Base-by-base conservation (phyloP, 2,329 filamentous ascomycete species). In the Colletotrichum sp. region DNA sequence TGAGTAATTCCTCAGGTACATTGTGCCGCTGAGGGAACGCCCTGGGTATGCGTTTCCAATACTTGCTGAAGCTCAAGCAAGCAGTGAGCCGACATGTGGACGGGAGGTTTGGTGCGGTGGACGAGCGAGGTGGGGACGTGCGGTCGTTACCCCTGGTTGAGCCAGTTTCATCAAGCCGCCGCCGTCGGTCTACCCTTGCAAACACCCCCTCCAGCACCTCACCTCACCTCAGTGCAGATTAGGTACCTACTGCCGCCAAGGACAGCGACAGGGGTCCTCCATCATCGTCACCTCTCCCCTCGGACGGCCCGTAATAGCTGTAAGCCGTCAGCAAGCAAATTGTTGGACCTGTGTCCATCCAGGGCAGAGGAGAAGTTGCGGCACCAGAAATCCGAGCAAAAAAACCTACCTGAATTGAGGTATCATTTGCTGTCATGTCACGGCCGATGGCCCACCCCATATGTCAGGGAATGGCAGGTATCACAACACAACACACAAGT, bases 91-190 rank as follows among this genome's bases (percentile, higher is more conserved):
- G 52, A 18, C 58, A 34, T 62, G 66, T 24, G 34, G 61, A 32
- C 34, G 32, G 67, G 36, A 61, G 68, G 36, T 63, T 59, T 58
- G 34, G n/a, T 61, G 71, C 52, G 61, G 62, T 74, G 69, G 55
- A 71, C 30, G 62, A 62, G 69, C 72, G 61, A 52, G 69, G 56
- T 72, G 62, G 62, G 73, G 69, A 67, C 66, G 32, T 65, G 68
- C 68, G 9, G 26, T 13, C 55, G 18, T 52, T 52, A 12, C 24
- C 73, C 73, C 73, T 75, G 73, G 62, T 72, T 72, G 69, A 75
- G 69, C 69, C 73, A 73, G 73, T 75, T 75, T 75, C 73, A 75
- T 48, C 69, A 73, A 73, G 69, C 69, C 69, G 69, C 71, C 59
- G 71, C 69, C 56, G 55, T 65, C 52, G 55, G 62, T 34, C 30